Evolutionary conservation across 768 basidiomycete genomes (phyloP), one percentile per base, ranked within the genome.

Genomic region (Mycena venus): DNA sequence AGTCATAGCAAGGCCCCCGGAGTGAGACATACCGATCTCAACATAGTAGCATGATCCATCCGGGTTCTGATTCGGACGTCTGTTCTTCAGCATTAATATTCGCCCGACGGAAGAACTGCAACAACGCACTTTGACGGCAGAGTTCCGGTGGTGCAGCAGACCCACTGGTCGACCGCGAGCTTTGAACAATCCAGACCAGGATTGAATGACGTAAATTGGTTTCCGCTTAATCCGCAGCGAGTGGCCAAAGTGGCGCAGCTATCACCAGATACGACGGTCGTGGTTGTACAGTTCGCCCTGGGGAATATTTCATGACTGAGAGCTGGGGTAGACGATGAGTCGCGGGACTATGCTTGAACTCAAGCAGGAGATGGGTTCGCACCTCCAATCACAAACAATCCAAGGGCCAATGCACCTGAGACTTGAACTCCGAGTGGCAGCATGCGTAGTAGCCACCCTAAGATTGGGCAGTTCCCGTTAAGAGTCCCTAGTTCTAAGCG

Each of bases 71-170:
- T 31, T 31, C 10, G 55, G 55, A 31, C 55, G 55, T 56, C 55
- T 56, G 55, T 31, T 7, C 27, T 31, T 7, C 9, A 31, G 19
- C 14, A 56, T 56, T 25, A 56, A 25, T 31, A 56, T 29, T 21
- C 55, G 29, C 25, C 14, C 29, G 23, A 56, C 19, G 31, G 23
- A 25, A 29, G 27, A 56, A 31, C 29, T 29, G 3, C 1, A 15
- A 56, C 19, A 23, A 53, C 51, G 31, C 27, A 68, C 66, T 68
- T 68, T 7, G 66, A 68, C 6, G 66, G 66, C 21, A 68, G 42
- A 42, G 66, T 68, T 68, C 66, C 66, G 17, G 51, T 14, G 12
- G 51, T 68, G 49, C 66, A 68, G 27, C 66, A 68, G n/a, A 68
- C 66, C 66, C 66, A 68, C 36, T 68, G 53, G 29, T 68, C 67